Percentiles rank a stretch among this genome's conserved stretches.
These are phyloP conservation scores for Vickermania spadyakhi DNA, from an alignment of 208 protist genomes.

Conservation along the genomic window DNA sequence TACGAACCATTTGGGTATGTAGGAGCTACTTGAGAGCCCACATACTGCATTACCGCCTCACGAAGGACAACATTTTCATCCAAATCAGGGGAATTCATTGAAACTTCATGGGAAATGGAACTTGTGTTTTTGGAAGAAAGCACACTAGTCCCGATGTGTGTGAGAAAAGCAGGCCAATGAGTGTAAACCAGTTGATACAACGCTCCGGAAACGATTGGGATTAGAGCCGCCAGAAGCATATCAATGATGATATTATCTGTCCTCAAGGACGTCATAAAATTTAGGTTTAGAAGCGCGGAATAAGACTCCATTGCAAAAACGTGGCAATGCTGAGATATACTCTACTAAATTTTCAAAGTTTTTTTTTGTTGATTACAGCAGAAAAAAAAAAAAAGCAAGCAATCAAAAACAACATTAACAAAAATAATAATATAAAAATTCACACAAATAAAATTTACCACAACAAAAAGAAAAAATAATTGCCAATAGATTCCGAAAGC, in stretches of 20 bases:
- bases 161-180: constrained; percentile 30
- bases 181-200: neutral
- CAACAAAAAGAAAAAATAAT: too few relatives aligned
- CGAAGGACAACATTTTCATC: constrained; percentile 38
- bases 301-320: constrained; percentile 84
- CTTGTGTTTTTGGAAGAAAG: constrained; percentile 13
- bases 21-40: constrained; percentile 25
- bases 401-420: too few relatives aligned
- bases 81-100: constrained; percentile 10
- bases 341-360: too few relatives aligned
- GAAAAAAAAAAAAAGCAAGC: too few relatives aligned
- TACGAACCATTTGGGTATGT: constrained; percentile 37
- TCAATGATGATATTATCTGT: constrained; percentile 78
- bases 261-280: constrained; percentile 80
- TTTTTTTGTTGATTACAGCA: too few relatives aligned
- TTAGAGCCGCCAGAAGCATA: constrained; percentile 71
- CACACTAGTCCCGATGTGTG: constrained; percentile 30
- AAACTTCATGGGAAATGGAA: constrained; percentile 12
- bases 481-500: too few relatives aligned
- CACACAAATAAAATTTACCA: too few relatives aligned
- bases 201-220: constrained; percentile 48
- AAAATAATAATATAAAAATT: too few relatives aligned
- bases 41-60: constrained; percentile 54
- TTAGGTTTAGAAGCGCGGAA: constrained; percentile 69
- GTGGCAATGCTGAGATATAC: too few relatives aligned